Percentiles rank a stretch among this genome's conserved stretches.
Evolutionary conservation across 306 rosid genomes (phyloP).

Genomic region (Quillaja saponaria): DNA sequence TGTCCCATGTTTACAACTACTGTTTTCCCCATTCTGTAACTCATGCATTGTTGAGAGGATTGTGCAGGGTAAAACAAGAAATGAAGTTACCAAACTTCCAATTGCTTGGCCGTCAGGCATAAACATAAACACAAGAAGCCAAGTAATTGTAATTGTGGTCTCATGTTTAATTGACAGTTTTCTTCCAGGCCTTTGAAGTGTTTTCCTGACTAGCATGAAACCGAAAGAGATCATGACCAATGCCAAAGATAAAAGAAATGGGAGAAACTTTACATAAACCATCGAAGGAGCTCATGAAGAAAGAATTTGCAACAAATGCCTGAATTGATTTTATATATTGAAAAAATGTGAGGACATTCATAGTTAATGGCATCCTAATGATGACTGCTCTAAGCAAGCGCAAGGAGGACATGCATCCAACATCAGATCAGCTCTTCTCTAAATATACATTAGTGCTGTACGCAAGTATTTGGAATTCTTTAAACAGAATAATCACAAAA

Average conservation of each 20-base stretch:
- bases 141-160: not conserved
- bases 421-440: constrained; percentile 13
- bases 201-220: too few species aligned
- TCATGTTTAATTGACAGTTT: too few species aligned
- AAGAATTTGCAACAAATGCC: constrained; percentile 25
- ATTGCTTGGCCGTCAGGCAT: too few species aligned
- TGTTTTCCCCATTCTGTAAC: not conserved
- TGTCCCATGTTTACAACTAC: not conserved
- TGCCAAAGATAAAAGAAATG: not conserved
- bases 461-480: not conserved
- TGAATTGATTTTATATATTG: constrained; percentile 22
- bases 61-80: too few species aligned
- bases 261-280: constrained; percentile 20
- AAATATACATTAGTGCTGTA: constrained; percentile 21
- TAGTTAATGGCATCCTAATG: constrained; percentile 12
- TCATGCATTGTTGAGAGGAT: not conserved
- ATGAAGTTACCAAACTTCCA: too few species aligned
- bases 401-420: constrained; percentile 44
- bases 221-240: too few species aligned
- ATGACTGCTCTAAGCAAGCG: constrained; percentile 28
- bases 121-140: too few species aligned
- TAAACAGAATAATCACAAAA: constrained; percentile 41
- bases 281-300: not conserved
- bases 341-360: constrained; percentile 15
- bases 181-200: too few species aligned